Evolutionary conservation across 768 basidiomycete genomes (phyloP), one percentile per base, ranked within the genome.

Genomic region (Pleurotus tuoliensis): DNA sequence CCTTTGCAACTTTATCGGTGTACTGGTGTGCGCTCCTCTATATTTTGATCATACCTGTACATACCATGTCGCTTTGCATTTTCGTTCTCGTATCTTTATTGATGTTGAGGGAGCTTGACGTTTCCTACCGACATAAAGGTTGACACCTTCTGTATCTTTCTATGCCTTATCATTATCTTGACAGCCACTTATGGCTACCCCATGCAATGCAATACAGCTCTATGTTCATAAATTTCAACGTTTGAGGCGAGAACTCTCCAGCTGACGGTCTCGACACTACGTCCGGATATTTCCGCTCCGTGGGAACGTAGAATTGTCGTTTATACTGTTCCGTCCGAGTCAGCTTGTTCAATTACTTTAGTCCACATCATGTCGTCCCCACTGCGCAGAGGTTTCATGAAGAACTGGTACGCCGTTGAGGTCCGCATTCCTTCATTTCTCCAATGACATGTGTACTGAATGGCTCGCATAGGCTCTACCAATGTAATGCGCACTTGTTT

Each of bases 341-440:
- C 12, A 27, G 2, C 27, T 30, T n/a, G 49, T 30, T 34, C 12
- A 16, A 9, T 34, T 22, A 34, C n/a, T 15, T 53, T 39, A n/a
- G 18, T 24, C 16, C 18, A 53, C 51, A 47, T 56, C 56, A 34
- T 61, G 49, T 59, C 63, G 25, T 57, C 54, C 7, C 69, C 68
- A 39, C 58, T 75, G 47, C 76, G 76, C 58, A 77, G 66, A 59
- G 54, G 63, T 18, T 72, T 82, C 60, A 76, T 84, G 78, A 84
- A 77, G 70, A 77, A 88, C 71, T 88, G 86, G 86, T 85, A 79
- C 65, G 87, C 88, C 73, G 74, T 87, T 62, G 88, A 89, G 82
- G 86, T 84, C 52, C 15, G 75, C 71, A 34, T 34, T 34, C 30
- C 30, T 34, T 34, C 8, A 8, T 11, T 9, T 34, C 30, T 20